phyloP scores from a whole-genome alignment of 768 basidiomycete species.

The Boletus patriciae region DNA sequence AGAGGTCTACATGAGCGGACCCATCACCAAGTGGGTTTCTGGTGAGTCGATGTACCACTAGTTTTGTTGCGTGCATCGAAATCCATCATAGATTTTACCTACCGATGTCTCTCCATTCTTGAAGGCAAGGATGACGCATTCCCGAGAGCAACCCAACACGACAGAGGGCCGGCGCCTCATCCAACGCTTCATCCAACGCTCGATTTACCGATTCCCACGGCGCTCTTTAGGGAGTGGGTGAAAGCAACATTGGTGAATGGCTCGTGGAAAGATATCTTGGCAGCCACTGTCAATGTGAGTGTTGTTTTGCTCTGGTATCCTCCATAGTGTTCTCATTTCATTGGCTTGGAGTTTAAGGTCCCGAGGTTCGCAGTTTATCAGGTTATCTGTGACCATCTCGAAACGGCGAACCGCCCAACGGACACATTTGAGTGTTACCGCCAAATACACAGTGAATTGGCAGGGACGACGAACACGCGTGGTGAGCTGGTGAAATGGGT shows the following conservation, averaged over 20 bases:
- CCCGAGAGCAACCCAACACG: too few relatives aligned
- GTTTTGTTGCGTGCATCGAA: neutral
- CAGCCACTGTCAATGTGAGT: too few relatives aligned
- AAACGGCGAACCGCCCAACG: neutral
- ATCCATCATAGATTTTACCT: neutral
- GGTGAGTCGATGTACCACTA: neutral
- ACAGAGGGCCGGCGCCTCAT: too few relatives aligned
- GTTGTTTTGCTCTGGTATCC: neutral
- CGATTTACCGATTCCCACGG: neutral
- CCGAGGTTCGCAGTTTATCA: neutral
- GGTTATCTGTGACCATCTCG: neutral
- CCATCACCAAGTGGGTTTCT: neutral
- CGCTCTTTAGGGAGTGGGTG: conserved; percentile 4
- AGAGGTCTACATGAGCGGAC: neutral
- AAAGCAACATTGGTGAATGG: neutral
- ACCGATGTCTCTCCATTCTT: neutral
- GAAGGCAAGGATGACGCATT: neutral
- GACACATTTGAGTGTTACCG: neutral
- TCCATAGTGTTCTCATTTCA: neutral
- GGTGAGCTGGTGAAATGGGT: too few relatives aligned
- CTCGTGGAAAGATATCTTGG: too few relatives aligned
- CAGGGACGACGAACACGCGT: too few relatives aligned
- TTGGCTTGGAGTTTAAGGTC: neutral
- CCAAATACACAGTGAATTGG: too few relatives aligned
- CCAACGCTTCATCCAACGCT: neutral